Evolutionary conservation across 2,329 filamentous ascomycete genomes (phyloP).

Genomic region (Meredithiella fracta): DNA sequence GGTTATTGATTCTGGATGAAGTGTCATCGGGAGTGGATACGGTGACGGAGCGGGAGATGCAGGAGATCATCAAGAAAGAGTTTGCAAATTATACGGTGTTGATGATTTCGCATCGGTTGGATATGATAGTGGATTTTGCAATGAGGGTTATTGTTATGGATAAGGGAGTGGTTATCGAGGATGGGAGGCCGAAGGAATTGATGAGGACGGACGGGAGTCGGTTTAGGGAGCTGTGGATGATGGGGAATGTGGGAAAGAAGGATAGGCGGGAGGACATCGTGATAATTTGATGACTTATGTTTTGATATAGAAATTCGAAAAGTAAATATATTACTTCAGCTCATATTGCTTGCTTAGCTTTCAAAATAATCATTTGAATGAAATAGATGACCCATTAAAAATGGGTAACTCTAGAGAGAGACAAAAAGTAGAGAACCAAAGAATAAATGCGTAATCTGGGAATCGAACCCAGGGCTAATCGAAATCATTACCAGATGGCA

Average conservation of each 20-base stretch:
- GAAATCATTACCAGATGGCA: slow-evolving; percentile 1
- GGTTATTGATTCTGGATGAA: slow-evolving; percentile 27
- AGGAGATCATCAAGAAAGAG: slow-evolving; percentile 25
- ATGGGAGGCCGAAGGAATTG: slow-evolving; percentile 18
- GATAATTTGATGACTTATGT: not conserved
- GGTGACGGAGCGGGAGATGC: slow-evolving; percentile 27
- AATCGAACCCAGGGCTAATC: slow-evolving; percentile 1
- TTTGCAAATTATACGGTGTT: slow-evolving; percentile 35
- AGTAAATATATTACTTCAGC: too few species aligned
- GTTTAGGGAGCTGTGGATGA: slow-evolving; percentile 21
- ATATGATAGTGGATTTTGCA: slow-evolving; percentile 35
- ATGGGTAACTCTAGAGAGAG: not conserved
- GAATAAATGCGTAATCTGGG: slow-evolving; percentile 5
- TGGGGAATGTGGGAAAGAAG: slow-evolving; percentile 6
- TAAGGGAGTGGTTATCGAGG: slow-evolving; percentile 30
- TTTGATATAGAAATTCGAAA: not conserved
- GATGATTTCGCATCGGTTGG: slow-evolving; percentile 30
- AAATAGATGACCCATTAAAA: too few species aligned
- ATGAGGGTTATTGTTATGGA: slow-evolving; percentile 35
- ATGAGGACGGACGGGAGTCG: slow-evolving; percentile 18
- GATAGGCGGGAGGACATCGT: not conserved
- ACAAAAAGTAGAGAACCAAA: not conserved
- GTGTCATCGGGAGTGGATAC: slow-evolving; percentile 28
- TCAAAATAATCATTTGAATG: too few species aligned
- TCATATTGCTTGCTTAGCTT: too few species aligned